A percentile compares a stretch with the other conserved stretches of the same genome.
Evolutionary conservation across 2,329 filamentous ascomycete genomes (phyloP).

Genomic region (Aspergillus texensis): DNA sequence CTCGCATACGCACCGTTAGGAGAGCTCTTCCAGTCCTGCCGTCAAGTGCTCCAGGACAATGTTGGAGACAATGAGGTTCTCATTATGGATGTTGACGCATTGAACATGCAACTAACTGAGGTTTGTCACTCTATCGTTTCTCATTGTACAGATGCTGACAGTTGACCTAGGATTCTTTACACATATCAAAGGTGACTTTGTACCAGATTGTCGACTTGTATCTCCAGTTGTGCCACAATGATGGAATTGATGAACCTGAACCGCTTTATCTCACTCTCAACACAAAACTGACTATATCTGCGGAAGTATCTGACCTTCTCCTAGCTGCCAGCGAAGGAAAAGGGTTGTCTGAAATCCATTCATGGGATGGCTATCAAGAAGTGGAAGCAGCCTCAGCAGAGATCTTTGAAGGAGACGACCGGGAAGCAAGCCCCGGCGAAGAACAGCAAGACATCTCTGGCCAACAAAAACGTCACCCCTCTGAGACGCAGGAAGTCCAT

Average conservation of each 20-base stretch:
- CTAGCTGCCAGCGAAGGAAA: conserved; percentile 59
- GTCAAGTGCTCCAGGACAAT: conserved; percentile 57
- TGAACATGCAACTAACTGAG: conserved; percentile 61
- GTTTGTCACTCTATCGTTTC: conserved; percentile 43
- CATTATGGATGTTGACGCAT: conserved; percentile 56
- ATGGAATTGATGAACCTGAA: conserved; percentile 55
- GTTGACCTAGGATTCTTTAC: conserved; percentile 50
- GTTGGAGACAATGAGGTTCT: conserved; percentile 61
- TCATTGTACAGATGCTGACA: conserved; percentile 26
- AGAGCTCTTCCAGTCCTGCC: conserved; percentile 60
- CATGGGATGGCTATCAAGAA: conserved; percentile 54
- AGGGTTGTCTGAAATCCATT: conserved; percentile 55
- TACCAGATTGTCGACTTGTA: conserved; percentile 63
- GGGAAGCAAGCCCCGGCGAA: conserved; percentile 18
- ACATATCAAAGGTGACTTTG: conserved; percentile 54
- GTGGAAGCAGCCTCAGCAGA: conserved; percentile 35
- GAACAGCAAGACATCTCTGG: conserved; percentile 17
- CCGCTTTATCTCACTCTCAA: conserved; percentile 62
- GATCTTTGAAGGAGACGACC: conserved; percentile 11
- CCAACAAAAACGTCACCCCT: conserved; percentile 17
- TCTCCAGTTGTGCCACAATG: conserved; percentile 61
- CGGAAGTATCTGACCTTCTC: conserved; percentile 55
- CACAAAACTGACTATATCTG: conserved; percentile 56
- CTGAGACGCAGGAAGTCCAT: conserved; percentile 16
- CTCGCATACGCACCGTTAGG: conserved; percentile 56